Conservation (phyloP, 2,329 filamentous ascomycete genomes). For the Neopestalotiopsis sp. region DNA sequence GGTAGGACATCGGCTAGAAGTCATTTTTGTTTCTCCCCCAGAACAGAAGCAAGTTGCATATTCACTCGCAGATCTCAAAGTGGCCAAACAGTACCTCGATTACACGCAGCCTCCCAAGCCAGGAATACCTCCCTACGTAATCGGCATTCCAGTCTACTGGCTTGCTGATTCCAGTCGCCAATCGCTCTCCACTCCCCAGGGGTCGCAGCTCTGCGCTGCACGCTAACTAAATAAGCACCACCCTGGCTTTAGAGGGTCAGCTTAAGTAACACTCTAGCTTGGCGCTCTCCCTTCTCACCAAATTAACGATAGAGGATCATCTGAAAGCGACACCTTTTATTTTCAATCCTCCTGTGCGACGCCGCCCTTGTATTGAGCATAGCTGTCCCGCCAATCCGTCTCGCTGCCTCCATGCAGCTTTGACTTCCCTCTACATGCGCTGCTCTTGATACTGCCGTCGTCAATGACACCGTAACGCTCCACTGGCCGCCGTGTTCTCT, state of each 20-base stretch:
- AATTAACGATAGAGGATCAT: conserved; percentile 15
- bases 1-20: neutral
- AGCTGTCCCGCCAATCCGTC: conserved; percentile 1
- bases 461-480: conserved; percentile 9
- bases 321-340: conserved; percentile 16
- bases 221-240: conserved; percentile 15
- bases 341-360: conserved; percentile 12
- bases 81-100: neutral
- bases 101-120: neutral
- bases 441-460: neutral
- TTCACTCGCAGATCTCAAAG: neutral
- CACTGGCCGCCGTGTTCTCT: conserved; percentile 6
- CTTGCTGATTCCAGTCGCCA: neutral
- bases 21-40: neutral
- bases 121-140: neutral
- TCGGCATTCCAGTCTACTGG: neutral
- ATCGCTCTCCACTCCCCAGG: neutral
- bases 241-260: conserved; percentile 10
- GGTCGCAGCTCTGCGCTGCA: conserved; percentile 2
- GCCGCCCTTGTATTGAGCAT: conserved; percentile 3
- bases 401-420: neutral
- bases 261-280: conserved; percentile 14
- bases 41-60: neutral
- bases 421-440: neutral
- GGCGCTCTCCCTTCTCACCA: conserved; percentile 13